Base-by-base conservation (phyloP, 2,329 filamentous ascomycete genomes). In the Penicillium polonicum region DNA sequence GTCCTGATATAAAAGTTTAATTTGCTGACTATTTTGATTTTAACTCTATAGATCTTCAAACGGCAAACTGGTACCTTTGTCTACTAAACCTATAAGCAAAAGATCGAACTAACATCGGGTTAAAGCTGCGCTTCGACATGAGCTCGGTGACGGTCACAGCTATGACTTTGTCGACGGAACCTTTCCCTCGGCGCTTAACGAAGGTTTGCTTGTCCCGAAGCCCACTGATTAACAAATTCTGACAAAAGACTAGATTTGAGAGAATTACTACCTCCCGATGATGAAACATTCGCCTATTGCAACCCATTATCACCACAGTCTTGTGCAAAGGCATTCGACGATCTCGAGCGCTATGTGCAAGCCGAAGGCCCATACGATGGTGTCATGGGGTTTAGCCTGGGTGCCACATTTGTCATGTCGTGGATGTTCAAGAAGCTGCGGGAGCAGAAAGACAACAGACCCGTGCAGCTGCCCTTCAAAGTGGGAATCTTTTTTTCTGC, bases 351-450 rank as follows among this genome's bases (percentile, higher is more conserved):
- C 0, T 58, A 63, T 45, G 56, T 71, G 25, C 41, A 62, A 8
- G 59, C 62, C 17, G 62, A 70, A n/a, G 69, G 66, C 0, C 69
- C 69, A 1, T 71, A 67, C 27, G 69, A 71, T 25, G 69, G 65
- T 12, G 57, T 71, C 10, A 60, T 71, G 13, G 69, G 65, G 6
- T 71, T 71, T 50, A 67, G 63, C 35, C 56, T 68, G 23, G 68
- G 66, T 7, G 68, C 59, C 9, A 62, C 65, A 0, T 58, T 71
- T 27, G 62, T 65, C 2, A 53, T 63, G 3, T 55, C 55, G 5
- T 65, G 57, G 29, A 50, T 70, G 35, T 33, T 61, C 12, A 23
- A 61, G 6, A 49, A 41, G 21, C 21, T 50, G n/a, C 55, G 54
- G 2, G 46, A 63, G 13, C 42, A 58, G 23, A 33, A 46, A 36